phyloP scores from a whole-genome alignment of 108 stramenopile genomes.

The Tribonema minus region DNA sequence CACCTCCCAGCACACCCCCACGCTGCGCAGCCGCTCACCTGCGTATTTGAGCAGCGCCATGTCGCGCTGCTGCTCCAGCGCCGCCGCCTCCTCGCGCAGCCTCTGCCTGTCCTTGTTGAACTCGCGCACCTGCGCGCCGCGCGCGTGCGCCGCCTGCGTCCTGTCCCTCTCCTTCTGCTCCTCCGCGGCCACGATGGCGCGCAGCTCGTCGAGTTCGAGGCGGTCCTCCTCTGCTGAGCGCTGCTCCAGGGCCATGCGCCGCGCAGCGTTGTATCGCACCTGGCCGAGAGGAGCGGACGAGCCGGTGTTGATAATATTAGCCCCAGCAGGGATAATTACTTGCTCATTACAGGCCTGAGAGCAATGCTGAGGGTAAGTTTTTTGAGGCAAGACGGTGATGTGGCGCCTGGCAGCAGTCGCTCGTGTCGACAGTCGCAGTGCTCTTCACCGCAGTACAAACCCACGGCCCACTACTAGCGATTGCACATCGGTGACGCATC shows the following conservation, averaged over 20 bases:
- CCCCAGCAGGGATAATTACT: neutral
- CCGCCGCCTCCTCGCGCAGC: constrained; percentile 3
- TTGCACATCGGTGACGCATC: neutral
- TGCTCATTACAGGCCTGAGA: neutral
- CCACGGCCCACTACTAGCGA: too few relatives aligned
- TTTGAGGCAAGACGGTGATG: neutral
- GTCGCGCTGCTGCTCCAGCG: constrained; percentile 12
- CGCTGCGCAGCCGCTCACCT: constrained; percentile 25
- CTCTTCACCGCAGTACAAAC: too few relatives aligned
- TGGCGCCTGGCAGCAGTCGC: neutral
- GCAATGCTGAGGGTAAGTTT: neutral
- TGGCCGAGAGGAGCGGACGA: neutral
- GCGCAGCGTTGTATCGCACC: constrained; percentile 34
- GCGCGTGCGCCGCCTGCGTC: constrained; percentile 10
- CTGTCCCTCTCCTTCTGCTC: constrained; percentile 15
- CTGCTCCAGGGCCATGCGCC: constrained; percentile 13
- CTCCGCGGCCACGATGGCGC: constrained; percentile 13
- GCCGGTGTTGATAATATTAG: neutral
- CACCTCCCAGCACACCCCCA: constrained; percentile 9
- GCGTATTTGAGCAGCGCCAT: constrained; percentile 31
- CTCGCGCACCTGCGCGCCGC: constrained; percentile 35
- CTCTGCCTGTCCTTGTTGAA: constrained; percentile 11
- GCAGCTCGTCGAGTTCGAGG: constrained; percentile 4
- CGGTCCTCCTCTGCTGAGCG: constrained; percentile 11
- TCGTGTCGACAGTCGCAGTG: neutral